Evolutionary conservation across 2,329 filamentous ascomycete genomes (phyloP), one percentile per base, ranked within the genome.

Genomic region (Arthrobotrys entomopaga): DNA sequence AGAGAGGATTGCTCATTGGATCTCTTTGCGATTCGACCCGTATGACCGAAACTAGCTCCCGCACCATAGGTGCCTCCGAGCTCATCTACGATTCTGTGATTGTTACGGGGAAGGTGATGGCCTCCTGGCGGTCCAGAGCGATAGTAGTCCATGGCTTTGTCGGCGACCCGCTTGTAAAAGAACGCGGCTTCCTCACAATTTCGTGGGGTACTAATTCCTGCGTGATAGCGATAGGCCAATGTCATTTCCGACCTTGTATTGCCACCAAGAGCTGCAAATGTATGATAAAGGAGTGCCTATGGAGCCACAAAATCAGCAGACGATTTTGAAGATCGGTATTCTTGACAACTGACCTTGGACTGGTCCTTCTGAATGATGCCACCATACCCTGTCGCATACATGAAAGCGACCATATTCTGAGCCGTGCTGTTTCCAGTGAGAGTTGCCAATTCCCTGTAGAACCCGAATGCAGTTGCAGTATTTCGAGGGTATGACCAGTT

Each of bases 321-420:
- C 24, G 2, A 52, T 11, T 34, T 15, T 11, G 22, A 22, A 22
- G 5, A 40, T 16, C 22, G 10, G 13, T 43, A 6, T 10, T 6
- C n/a, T n/a, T n/a, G n/a, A 4, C 15, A 53, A 16, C 20, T 8
- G 60, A 76, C 77, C 82, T 92, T 93, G 10, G 93, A 93, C 82
- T 98, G 95, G 79, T 99, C 91, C 49, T 88, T 87, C 80, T 91
- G 87, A 4, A 97, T 91, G 0, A 89, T 89, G 34, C 88, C 88
- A 15, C 92, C 93, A 69, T 99, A 86, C 0, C 95, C 95, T 0
- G 95, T 99, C 40, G 93, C 93, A 82, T 99, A 94, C 87, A 97
- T 95, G 78, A 99, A 88, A 0, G 92, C 95, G 53, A 98, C 81
- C 94, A 99, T 97, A 82, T 96, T 90, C 81, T 98, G 92, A 0